Base-by-base conservation (phyloP, 2,329 filamentous ascomycete species). In the Clonostachys solani region DNA sequence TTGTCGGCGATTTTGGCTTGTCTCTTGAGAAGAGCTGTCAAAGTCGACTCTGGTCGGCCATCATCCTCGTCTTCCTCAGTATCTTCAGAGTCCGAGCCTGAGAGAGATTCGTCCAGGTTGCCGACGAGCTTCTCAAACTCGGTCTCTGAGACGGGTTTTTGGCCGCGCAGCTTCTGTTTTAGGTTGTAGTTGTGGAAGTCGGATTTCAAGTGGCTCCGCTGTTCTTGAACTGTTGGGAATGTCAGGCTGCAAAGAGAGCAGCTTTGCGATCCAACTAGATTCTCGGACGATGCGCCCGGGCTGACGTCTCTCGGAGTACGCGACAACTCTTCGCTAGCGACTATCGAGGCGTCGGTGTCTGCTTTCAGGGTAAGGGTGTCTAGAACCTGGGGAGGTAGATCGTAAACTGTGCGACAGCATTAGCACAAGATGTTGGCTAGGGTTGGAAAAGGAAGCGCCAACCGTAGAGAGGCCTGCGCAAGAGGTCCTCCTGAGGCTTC, bases 101-200 rank as follows among this genome's bases (percentile, higher is more conserved):
- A 97, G 50, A 95, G 78, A 59, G 88, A 94, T 72, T 99, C 92
- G 56, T 96, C 89, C 34, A 99, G 73, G 49, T 94, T 83, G 35
- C 84, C 89, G 8, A 97, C 77, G 7, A 96, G 76, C 61, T 86
- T 89, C 62, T 94, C 89, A 55, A 99, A 99, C 34, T 96, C 91
- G 8, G 62, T 65, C 60, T 99, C 94, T 2, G 82, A 81, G 2
- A 96, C 86, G 0, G 88, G 68, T 10, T 77, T 78, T 49, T 77
- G 75, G 0, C 89, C 89, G 42, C 89, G 83, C 48, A 96, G 71
- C 71, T 89, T 95, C 62, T 92, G 88, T 68, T 96, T 97, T 51
- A 97, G 70, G 63, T 99, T 99, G 70, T 96, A 99, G 54, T 86
- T 81, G 65, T 99, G 94, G 43, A 95, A 76, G 60, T 99, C 94